These are phyloP conservation scores for Acorus gramineus DNA, from an alignment of 106 monocot genomes.

Conservation along the genomic window DNA sequence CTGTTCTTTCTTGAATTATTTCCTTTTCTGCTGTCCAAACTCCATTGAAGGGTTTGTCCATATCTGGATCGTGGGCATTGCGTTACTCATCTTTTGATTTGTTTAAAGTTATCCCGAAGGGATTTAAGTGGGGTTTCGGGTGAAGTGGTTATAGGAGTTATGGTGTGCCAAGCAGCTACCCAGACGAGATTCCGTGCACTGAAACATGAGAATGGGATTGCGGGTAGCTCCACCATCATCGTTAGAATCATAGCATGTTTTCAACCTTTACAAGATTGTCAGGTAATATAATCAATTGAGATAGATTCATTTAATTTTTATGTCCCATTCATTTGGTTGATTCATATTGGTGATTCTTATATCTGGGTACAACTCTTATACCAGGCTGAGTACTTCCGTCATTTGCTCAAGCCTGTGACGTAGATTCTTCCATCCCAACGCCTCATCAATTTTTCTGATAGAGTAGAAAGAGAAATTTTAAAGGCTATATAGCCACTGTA, in stretches of 20 bases:
- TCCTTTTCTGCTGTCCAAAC: too few relatives aligned
- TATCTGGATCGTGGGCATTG: too few relatives aligned
- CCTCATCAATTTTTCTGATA: too few relatives aligned
- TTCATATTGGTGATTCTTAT: too few relatives aligned
- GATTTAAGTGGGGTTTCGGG: constrained; percentile 1
- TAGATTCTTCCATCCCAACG: constrained; percentile 23
- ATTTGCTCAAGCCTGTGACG: constrained; percentile 91
- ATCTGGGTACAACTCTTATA: too few relatives aligned
- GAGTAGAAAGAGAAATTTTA: too few relatives aligned
- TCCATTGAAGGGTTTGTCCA: too few relatives aligned
- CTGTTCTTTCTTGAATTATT: too few relatives aligned
- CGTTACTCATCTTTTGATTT: not conserved
- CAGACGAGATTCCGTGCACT: constrained; percentile 82
- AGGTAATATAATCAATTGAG: constrained; percentile 23
- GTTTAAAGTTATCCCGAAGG: constrained; percentile 8
- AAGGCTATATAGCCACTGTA: too few relatives aligned
- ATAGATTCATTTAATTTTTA: not conserved
- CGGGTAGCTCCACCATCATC: constrained; percentile 56
- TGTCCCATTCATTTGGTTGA: too few relatives aligned
- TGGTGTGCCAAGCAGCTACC: constrained; percentile 79
- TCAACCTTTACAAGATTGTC: constrained; percentile 78
- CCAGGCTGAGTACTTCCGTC: constrained; percentile 93
- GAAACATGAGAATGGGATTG: constrained; percentile 76
- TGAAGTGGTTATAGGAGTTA: constrained; percentile 38
- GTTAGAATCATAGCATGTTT: constrained; percentile 79